phyloP scores from a whole-genome alignment of 768 basidiomycete species.

The Suillus tomentosus region DNA sequence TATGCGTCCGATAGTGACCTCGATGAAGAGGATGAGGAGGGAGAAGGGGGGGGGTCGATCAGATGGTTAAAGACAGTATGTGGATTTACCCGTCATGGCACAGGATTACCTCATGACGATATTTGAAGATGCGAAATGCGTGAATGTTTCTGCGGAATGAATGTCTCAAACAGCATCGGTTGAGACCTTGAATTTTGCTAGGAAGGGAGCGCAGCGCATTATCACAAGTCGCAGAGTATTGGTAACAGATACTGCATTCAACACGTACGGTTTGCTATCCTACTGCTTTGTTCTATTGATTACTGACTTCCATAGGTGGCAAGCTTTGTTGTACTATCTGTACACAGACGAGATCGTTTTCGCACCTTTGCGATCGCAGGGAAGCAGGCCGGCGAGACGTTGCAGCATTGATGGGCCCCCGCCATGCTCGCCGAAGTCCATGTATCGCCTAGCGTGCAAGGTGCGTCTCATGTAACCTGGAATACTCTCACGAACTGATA shows the following conservation, averaged over 20 bases:
- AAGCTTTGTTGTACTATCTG: slow-evolving; percentile 35
- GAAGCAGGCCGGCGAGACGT: neutral
- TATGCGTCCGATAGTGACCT: too few relatives aligned
- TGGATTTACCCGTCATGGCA: too few relatives aligned
- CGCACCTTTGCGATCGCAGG: slow-evolving; percentile 24
- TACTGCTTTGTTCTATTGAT: neutral
- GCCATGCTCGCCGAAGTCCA: slow-evolving; percentile 38
- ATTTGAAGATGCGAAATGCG: too few relatives aligned
- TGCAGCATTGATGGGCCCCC: neutral
- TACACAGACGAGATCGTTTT: slow-evolving; percentile 36
- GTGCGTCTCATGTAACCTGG: slow-evolving; percentile 16
- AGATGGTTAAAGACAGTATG: too few relatives aligned
- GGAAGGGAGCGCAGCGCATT: too few relatives aligned
- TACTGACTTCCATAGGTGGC: slow-evolving; percentile 27
- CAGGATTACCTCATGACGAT: too few relatives aligned
- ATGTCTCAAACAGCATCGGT: too few relatives aligned
- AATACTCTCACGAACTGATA: neutral
- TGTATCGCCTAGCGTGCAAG: slow-evolving; percentile 39
- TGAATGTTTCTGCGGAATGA: too few relatives aligned
- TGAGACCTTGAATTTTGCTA: too few relatives aligned
- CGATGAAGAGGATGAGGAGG: too few relatives aligned
- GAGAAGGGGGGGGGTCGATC: too few relatives aligned
- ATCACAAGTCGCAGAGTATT: slow-evolving; percentile 1
- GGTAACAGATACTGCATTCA: slow-evolving; percentile 16
- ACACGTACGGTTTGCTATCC: slow-evolving; percentile 5